A percentile compares a stretch with the other conserved stretches of the same genome.
Evolutionary conservation across 441 rosid genomes (phyloP).

Genomic region (Erysimum cheiri): DNA sequence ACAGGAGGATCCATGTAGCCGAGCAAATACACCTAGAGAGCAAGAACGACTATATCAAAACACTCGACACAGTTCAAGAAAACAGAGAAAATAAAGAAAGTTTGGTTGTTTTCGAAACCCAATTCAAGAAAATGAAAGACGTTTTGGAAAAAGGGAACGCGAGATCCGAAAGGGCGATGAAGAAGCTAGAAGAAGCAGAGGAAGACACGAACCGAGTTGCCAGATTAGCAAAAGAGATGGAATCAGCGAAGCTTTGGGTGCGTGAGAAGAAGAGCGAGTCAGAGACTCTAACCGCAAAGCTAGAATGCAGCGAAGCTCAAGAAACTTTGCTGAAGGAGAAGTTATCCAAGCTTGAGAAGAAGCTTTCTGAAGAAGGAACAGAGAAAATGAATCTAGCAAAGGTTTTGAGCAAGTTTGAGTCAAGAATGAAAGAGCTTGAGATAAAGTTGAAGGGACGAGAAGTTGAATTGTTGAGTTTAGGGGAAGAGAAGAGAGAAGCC

Average conservation of each 20-base stretch:
- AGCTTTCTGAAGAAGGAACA: conserved; percentile 47
- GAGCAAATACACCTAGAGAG: conserved; percentile 75
- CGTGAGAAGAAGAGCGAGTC: conserved; percentile 46
- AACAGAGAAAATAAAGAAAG: conserved; percentile 47
- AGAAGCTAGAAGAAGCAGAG: conserved; percentile 48
- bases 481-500: conserved; percentile 89
- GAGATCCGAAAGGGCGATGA: conserved; percentile 35
- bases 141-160: conserved; percentile 44
- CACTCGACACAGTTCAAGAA: conserved; percentile 48
- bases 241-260: conserved; percentile 50
- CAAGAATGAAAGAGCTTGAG: conserved; percentile 54
- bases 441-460: conserved; percentile 48
- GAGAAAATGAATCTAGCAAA: conserved; percentile 42
- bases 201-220: conserved; percentile 49
- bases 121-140: conserved; percentile 48
- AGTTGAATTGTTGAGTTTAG: conserved; percentile 49
- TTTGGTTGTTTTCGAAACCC: conserved; percentile 45
- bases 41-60: conserved; percentile 51
- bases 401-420: conserved; percentile 46
- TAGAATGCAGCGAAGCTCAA: conserved; percentile 48
- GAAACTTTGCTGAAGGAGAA: conserved; percentile 49
- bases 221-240: conserved; percentile 51
- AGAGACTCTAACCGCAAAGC: conserved; percentile 35
- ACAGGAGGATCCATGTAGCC: conserved; percentile 66
- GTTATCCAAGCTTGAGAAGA: conserved; percentile 49